Evolutionary conservation across 2,329 filamentous ascomycete genomes (phyloP).

Genomic region (Clarireedia sp.): DNA sequence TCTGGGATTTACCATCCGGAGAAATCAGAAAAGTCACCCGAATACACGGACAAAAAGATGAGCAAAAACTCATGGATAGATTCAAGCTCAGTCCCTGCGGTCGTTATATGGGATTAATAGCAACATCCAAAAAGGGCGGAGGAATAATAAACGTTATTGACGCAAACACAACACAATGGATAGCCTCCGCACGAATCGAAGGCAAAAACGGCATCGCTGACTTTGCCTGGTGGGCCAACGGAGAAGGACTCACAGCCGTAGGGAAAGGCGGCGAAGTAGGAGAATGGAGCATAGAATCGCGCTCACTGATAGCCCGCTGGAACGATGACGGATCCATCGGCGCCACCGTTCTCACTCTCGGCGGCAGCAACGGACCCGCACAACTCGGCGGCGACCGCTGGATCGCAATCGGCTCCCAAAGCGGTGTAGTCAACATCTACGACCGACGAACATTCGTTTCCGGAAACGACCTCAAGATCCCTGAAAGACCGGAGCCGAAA

Average conservation of each 20-base stretch:
- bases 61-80: constrained; percentile 84
- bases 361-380: constrained; percentile 52
- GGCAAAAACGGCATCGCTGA: constrained; percentile 78
- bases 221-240: constrained; percentile 86
- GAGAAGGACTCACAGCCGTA: constrained; percentile 71
- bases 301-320: constrained; percentile 73
- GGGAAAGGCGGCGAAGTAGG: constrained; percentile 84
- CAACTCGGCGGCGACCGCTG: constrained; percentile 73
- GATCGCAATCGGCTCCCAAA: constrained; percentile 80
- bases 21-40: constrained; percentile 73
- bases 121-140: constrained; percentile 74
- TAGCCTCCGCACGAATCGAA: constrained; percentile 73
- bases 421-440: constrained; percentile 89
- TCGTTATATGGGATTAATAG: constrained; percentile 74
- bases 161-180: constrained; percentile 77
- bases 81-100: constrained; percentile 86
- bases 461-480: constrained; percentile 43
- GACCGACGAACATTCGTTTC: constrained; percentile 50
- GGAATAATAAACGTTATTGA: constrained; percentile 82
- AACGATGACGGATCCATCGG: constrained; percentile 82
- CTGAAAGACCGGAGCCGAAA: constrained; percentile 61
- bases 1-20: constrained; percentile 82
- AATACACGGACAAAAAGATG: constrained; percentile 65
- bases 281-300: constrained; percentile 69
- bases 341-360: constrained; percentile 73